Percentiles rank a stretch among this genome's conserved stretches.
Conservation (phyloP, 257 asterid genomes). For the Ligustrum vulgare region DNA sequence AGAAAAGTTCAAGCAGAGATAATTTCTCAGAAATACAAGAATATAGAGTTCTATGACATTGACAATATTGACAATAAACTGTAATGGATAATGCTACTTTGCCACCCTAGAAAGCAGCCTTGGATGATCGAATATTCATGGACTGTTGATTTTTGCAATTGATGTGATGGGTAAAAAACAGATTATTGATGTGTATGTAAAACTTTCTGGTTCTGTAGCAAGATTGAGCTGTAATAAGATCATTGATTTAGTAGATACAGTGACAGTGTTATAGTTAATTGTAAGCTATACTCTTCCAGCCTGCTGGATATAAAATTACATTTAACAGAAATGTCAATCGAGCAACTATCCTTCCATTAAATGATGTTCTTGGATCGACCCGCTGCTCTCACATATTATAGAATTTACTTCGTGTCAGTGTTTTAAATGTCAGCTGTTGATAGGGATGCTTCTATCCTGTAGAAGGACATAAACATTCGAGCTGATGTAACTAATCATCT, state of each 20-base stretch:
- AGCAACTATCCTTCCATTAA: not conserved
- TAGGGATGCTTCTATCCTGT: not conserved
- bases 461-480: not conserved
- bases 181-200: no score
- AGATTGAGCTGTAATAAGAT: no score
- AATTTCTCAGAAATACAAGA: conserved; percentile 94
- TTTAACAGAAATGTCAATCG: not conserved
- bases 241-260: no score
- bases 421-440: not conserved
- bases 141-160: no score
- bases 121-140: no score
- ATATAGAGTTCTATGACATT: conserved; percentile 70
- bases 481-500: conserved; percentile 49
- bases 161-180: no score
- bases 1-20: conserved; percentile 94
- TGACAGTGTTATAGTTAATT: not conserved
- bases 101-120: no score
- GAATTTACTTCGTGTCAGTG: not conserved
- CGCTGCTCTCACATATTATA: not conserved
- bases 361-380: not conserved
- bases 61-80: conserved; percentile 45
- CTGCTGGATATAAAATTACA: not conserved
- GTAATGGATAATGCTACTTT: no score
- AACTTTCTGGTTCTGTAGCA: no score
- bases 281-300: not conserved